Conservation (phyloP, 2,329 filamentous ascomycete species). For the Cladosporium austrohemisphaericum region DNA sequence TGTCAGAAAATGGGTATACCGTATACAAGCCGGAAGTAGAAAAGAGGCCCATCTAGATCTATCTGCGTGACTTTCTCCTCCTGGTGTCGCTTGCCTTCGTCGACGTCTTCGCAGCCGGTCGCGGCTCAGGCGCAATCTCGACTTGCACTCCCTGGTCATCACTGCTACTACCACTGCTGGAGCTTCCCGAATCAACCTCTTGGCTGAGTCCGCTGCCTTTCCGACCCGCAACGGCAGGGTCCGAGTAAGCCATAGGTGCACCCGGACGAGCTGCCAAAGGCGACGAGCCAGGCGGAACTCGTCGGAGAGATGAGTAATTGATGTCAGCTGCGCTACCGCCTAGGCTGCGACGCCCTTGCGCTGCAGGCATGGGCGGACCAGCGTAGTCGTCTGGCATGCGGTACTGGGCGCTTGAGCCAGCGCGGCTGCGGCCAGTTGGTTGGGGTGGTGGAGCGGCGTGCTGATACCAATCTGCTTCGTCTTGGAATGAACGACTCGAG, state of each 20-base stretch:
- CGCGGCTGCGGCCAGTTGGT: constrained; percentile 37
- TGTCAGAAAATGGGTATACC: too few species aligned
- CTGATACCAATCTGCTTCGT: constrained; percentile 43
- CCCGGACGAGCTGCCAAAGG: constrained; percentile 21
- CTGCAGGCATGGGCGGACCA: constrained; percentile 30
- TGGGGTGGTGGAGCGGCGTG: constrained; percentile 19
- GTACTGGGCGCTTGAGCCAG: constrained; percentile 35
- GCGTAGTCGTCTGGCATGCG: constrained; percentile 35
- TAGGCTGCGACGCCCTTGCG: constrained; percentile 32
- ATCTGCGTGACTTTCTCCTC: constrained; percentile 13
- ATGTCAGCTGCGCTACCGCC: constrained; percentile 36
- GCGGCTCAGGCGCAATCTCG: constrained; percentile 24
- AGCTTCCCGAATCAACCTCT: constrained; percentile 19
- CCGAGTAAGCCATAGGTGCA: constrained; percentile 15
- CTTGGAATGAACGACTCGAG: constrained; percentile 43
- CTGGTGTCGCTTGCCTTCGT: constrained; percentile 3
- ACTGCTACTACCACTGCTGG: constrained; percentile 21
- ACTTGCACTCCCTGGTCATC: constrained; percentile 32
- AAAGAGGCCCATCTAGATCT: constrained; percentile 14
- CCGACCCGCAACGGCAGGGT: constrained; percentile 17
- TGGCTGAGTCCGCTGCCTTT: constrained; percentile 23
- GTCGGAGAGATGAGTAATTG: constrained; percentile 29
- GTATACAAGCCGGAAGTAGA: too few species aligned
- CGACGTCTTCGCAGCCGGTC: constrained; percentile 17
- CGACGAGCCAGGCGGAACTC: constrained; percentile 25